Base-by-base conservation (phyloP, 495 filamentous ascomycete species). In the Aspergillus homomorphus region DNA sequence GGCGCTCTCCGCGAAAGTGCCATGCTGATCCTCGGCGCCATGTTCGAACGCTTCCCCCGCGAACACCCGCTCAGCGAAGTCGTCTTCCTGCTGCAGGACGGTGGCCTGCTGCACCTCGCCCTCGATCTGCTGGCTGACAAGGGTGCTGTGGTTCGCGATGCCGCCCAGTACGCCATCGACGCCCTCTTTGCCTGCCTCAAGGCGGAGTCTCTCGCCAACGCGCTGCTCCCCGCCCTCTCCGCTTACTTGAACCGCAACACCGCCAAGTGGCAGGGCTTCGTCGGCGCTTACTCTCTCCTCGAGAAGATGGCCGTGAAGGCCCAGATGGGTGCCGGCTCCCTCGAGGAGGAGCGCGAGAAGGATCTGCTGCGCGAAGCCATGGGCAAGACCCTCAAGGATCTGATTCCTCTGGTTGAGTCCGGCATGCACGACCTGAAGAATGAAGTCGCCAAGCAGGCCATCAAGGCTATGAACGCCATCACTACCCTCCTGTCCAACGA, bases 371-470 rank as follows among this genome's bases (percentile, higher is more conserved):
- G 93, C 54, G 91, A 96, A 62, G 80, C 89, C 15, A 93, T 99
- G 91, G 94, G 94, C 33, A 90, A 88, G 71, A 89, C 89, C 64
- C 82, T 99, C 4, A 93, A 95, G 65, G 82, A 85, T 20, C 72
- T 99, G 62, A 99, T 99, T 61, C 93, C 93, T 5, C 79, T 96
- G 38, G 92, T 93, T 28, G 94, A 99, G 77, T 80, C 79, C 48
- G 92, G 91, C 59, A 97, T 99, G 92, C 90, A 96, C 69, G 95
- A 99, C 72, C 77, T 99, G 61, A 99, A 98, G 79, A 65, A 77
- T 55, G 94, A 98, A 60, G 92, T 90, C 49, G 84, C 87, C 64
- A 96, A 96, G 77, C 88, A 92, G 74, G 87, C 95, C 21, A 73
- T 87, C 72, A 89, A 91, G 75, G 89, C 92, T 12, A 97, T 98